Conservation (phyloP, 148 eudicot species). For the Amaranthus hypochondriacus region DNA sequence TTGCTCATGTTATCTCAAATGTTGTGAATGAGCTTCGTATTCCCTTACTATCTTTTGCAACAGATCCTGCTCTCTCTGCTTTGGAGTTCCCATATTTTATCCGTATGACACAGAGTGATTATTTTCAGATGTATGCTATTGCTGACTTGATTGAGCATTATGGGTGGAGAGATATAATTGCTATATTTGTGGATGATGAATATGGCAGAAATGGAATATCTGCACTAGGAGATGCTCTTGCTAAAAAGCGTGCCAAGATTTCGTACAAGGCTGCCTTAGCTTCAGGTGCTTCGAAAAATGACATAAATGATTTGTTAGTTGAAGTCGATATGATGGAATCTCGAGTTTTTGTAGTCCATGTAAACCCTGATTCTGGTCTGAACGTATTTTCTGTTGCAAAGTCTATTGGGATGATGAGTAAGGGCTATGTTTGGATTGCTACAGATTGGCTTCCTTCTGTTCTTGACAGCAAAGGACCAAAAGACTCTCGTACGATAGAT, state of each 20-base stretch:
- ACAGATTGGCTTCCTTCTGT: slow-evolving; percentile 86
- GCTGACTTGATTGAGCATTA: slow-evolving; percentile 50
- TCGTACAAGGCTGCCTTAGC: slow-evolving; percentile 76
- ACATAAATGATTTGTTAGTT: slow-evolving; percentile 47
- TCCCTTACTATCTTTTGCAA: slow-evolving; percentile 64
- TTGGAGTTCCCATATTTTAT: slow-evolving; percentile 61
- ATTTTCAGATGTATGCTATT: slow-evolving; percentile 68
- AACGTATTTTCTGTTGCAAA: slow-evolving; percentile 56
- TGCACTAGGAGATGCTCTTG: slow-evolving; percentile 53
- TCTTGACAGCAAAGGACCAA: slow-evolving; percentile 42
- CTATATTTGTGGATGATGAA: slow-evolving; percentile 66
- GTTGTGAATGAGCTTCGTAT: slow-evolving; percentile 60
- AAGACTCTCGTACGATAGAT: slow-evolving; percentile 35
- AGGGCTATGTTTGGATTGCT: slow-evolving; percentile 88
- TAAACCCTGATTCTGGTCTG: slow-evolving; percentile 81
- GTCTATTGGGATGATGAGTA: slow-evolving; percentile 58
- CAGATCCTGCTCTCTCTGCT: slow-evolving; percentile 73
- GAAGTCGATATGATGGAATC: slow-evolving; percentile 66
- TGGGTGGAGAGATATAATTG: slow-evolving; percentile 65
- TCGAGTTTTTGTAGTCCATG: slow-evolving; percentile 79
- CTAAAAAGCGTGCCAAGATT: slow-evolving; percentile 55
- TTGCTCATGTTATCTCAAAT: slow-evolving; percentile 58
- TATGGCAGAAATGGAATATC: slow-evolving; percentile 73
- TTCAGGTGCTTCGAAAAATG: slow-evolving; percentile 45
- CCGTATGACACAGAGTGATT: slow-evolving; percentile 58